phyloP scores from a whole-genome alignment of 2,329 filamentous ascomycete genomes.

The Penicillium sp. region DNA sequence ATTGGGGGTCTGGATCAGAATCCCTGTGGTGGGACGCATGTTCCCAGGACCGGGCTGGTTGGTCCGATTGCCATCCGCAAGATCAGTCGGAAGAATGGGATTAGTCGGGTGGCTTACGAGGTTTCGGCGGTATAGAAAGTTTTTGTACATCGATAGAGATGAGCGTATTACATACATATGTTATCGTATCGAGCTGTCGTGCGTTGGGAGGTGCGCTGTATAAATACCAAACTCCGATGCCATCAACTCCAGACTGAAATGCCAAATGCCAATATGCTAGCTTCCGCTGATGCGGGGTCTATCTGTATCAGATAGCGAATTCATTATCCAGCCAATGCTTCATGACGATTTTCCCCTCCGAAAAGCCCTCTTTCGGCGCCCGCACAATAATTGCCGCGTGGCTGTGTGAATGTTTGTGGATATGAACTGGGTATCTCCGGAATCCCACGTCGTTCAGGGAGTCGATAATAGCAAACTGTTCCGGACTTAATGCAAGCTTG shows the following conservation, averaged over 20 bases:
- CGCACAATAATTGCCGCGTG: constrained; percentile 90
- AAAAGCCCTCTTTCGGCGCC: constrained; percentile 62
- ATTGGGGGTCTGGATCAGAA: constrained; percentile 31
- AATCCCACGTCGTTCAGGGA: constrained; percentile 65
- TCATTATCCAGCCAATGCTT: constrained; percentile 75
- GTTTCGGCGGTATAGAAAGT: constrained; percentile 6
- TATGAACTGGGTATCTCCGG: constrained; percentile 55
- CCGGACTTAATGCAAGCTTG: constrained; percentile 71
- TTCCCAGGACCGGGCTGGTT: constrained; percentile 22
- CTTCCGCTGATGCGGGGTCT: not conserved
- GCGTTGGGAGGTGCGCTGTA: no score
- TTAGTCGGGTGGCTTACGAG: constrained; percentile 31
- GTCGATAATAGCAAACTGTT: constrained; percentile 82
- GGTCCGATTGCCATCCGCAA: constrained; percentile 29
- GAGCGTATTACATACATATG: no score
- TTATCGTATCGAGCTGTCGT: no score
- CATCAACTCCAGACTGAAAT: no score
- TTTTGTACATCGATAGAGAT: not conserved
- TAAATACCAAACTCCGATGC: not conserved
- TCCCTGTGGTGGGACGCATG: constrained; percentile 34
- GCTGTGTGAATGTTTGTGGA: constrained; percentile 66
- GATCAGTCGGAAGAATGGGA: constrained; percentile 30
- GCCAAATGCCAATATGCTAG: no score
- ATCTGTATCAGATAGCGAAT: constrained; percentile 58
- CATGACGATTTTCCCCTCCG: constrained; percentile 74